phyloP scores from a whole-genome alignment of 305 asterid genomes.

The Fraxinus xanthoxyloides region DNA sequence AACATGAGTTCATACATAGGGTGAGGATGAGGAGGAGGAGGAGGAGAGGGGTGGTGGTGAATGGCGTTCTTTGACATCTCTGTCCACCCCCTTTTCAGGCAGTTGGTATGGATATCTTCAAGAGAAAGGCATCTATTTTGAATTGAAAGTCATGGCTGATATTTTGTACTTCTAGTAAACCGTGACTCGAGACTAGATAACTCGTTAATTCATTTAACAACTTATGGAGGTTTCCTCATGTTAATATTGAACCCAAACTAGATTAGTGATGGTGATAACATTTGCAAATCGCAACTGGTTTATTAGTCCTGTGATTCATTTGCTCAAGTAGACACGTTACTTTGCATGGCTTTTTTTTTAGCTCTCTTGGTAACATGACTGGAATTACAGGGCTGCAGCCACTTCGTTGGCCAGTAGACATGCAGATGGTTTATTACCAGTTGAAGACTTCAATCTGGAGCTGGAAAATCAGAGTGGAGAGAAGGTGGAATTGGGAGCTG shows the following conservation, averaged over 20 bases:
- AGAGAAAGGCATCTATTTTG: background rate
- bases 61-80: background rate
- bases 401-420: conserved; percentile 74
- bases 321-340: conserved; percentile 1
- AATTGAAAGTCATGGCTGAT: background rate
- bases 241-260: background rate
- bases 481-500: conserved; percentile 78
- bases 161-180: background rate
- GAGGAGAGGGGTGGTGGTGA: background rate
- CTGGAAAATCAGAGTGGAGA: conserved; percentile 95
- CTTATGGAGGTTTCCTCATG: background rate
- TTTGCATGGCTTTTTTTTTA: conserved; percentile 13
- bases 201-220: background rate
- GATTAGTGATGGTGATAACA: background rate
- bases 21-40: background rate
- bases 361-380: conserved; percentile 18
- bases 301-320: conserved; percentile 2
- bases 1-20: background rate
- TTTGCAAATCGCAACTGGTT: background rate
- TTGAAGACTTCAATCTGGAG: conserved; percentile 87
- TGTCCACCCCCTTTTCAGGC: background rate
- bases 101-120: background rate
- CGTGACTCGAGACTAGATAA: background rate
- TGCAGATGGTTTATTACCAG: conserved; percentile 83
- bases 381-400: conserved; percentile 67